Evolutionary conservation across 2,329 filamentous ascomycete genomes (phyloP).

Genomic region (Dryadomyces quercus-mongolicae): DNA sequence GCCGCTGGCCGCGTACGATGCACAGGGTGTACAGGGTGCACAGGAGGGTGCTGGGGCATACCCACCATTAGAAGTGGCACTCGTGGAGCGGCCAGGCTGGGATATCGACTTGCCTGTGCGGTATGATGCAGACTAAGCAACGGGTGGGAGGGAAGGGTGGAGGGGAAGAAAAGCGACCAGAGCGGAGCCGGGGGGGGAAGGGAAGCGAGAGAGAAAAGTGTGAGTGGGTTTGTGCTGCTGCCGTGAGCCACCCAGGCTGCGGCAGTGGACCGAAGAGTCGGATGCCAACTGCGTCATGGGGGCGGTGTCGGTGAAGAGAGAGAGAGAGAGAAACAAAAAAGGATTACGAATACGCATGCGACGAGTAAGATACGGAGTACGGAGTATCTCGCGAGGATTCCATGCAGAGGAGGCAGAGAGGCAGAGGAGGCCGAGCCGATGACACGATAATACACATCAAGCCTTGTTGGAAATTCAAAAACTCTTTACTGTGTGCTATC

Average conservation of each 20-base stretch:
- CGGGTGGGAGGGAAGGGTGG: background rate
- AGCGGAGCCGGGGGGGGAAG: background rate
- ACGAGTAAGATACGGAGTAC: no score
- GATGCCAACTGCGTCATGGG: no score
- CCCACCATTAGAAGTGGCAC: slow-evolving; percentile 58
- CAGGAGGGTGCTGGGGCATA: slow-evolving; percentile 4
- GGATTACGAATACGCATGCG: no score
- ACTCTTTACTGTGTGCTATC: no score
- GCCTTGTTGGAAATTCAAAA: background rate
- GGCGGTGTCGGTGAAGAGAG: no score
- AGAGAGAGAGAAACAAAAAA: no score
- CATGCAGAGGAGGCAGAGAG: no score
- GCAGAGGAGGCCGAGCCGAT: background rate
- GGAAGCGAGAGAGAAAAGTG: background rate
- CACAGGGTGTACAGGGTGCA: no score
- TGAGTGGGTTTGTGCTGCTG: background rate
- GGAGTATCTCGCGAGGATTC: no score
- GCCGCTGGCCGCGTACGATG: slow-evolving; percentile 19
- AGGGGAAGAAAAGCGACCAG: background rate
- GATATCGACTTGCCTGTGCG: slow-evolving; percentile 66
- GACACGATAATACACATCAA: background rate
- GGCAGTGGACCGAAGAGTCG: no score
- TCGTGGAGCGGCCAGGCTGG: slow-evolving; percentile 79
- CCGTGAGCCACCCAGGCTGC: no score
- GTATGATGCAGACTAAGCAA: slow-evolving; percentile 26